A percentile compares a stretch with the other conserved stretches of the same genome.
Conservation (phyloP, 2,329 filamentous ascomycete species). For the Pyrenochaeta sp. region DNA sequence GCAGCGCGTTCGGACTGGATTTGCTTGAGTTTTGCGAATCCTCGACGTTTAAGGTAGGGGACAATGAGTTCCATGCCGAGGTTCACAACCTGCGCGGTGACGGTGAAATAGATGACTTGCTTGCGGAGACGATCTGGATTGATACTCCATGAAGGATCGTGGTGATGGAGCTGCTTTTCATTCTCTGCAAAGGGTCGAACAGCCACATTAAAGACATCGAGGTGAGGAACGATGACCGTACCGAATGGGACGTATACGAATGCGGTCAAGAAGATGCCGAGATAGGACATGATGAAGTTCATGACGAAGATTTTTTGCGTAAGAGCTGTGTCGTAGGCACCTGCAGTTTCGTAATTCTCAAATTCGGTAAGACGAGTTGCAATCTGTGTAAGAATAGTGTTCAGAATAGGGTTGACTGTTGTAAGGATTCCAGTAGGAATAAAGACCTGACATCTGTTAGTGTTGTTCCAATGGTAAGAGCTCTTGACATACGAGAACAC, state of each 20-base stretch:
- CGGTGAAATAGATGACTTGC: slow-evolving; percentile 95
- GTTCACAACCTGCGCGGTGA: slow-evolving; percentile 91
- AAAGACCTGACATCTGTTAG: slow-evolving; percentile 67
- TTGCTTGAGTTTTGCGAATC: slow-evolving; percentile 79
- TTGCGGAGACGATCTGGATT: slow-evolving; percentile 83
- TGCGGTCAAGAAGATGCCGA: slow-evolving; percentile 83
- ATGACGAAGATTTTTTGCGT: slow-evolving; percentile 94
- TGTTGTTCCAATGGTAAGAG: too few species aligned
- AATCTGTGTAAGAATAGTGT: slow-evolving; percentile 74
- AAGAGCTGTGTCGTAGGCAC: slow-evolving; percentile 81
- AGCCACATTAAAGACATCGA: slow-evolving; percentile 79
- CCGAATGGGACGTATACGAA: slow-evolving; percentile 96
- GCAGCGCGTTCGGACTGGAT: slow-evolving; percentile 67
- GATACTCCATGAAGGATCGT: slow-evolving; percentile 74
- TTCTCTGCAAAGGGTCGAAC: slow-evolving; percentile 78
- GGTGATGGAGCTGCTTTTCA: slow-evolving; percentile 69
- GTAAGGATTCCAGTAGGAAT: slow-evolving; percentile 89
- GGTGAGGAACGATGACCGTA: slow-evolving; percentile 79
- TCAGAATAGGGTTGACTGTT: slow-evolving; percentile 78
- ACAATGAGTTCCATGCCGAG: slow-evolving; percentile 84
- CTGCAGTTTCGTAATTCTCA: slow-evolving; percentile 92
- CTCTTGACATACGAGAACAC: slow-evolving; percentile 74
- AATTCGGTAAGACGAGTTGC: slow-evolving; percentile 79
- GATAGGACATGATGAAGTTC: slow-evolving; percentile 95
- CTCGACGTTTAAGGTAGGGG: slow-evolving; percentile 81